phyloP scores from a whole-genome alignment of 768 basidiomycete species.

The Boletus fagicola region DNA sequence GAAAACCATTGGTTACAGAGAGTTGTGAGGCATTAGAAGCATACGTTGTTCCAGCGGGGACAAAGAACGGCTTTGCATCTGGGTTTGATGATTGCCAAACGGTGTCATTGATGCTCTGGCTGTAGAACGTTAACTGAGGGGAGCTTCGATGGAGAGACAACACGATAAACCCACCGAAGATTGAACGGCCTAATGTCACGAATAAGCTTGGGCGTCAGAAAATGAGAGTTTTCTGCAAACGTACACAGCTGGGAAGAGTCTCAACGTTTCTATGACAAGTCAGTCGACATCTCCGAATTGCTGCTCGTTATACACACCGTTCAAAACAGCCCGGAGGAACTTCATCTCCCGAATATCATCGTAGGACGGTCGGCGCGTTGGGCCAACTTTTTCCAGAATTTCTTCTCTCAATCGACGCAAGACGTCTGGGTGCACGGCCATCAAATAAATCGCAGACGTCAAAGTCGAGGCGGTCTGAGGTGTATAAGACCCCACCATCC shows the following conservation, averaged over 20 bases:
- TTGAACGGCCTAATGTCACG: constrained; percentile 32
- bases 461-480: constrained; percentile 43
- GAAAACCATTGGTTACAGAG: background rate
- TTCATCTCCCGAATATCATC: constrained; percentile 45
- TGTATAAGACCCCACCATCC: background rate
- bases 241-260: constrained; percentile 35
- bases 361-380: constrained; percentile 35
- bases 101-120: constrained; percentile 24
- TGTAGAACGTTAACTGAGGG: constrained; percentile 1
- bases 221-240: background rate
- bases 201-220: background rate
- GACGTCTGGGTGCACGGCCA: constrained; percentile 46
- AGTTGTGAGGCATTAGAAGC: background rate
- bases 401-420: constrained; percentile 42
- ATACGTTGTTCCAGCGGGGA: constrained; percentile 26
- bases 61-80: constrained; percentile 29
- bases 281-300: background rate
- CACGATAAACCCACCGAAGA: constrained; percentile 23
- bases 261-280: constrained; percentile 28
- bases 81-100: constrained; percentile 24
- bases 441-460: constrained; percentile 45
- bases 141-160: background rate
- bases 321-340: constrained; percentile 43
- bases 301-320: constrained; percentile 31
- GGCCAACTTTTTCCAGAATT: constrained; percentile 38